Percentiles rank a stretch among this genome's conserved stretches.
These are phyloP conservation scores for Xerocomus brunneocitrinus DNA, from an alignment of 768 basidiomycete genomes.

Conservation along the genomic window DNA sequence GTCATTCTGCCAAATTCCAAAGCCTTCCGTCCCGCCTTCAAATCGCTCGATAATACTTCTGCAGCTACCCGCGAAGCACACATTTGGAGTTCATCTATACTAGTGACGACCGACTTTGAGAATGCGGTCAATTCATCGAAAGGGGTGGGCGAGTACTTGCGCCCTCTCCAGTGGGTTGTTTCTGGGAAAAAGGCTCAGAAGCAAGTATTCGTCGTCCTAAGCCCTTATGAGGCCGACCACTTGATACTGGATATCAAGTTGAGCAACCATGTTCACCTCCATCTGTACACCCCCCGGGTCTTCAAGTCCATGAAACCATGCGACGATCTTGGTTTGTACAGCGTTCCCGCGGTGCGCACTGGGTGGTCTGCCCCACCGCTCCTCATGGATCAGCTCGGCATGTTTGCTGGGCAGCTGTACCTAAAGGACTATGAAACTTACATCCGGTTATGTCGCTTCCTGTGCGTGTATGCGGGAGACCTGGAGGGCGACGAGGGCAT, in stretches of 20 bases:
- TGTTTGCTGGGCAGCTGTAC: conserved; percentile 6
- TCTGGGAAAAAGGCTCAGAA: background rate
- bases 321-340: conserved; percentile 3
- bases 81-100: conserved; percentile 3
- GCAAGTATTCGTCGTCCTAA: conserved; percentile 33
- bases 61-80: background rate
- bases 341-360: background rate
- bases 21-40: conserved; percentile 1
- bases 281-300: conserved; percentile 2
- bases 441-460: conserved; percentile 3
- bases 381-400: background rate
- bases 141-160: conserved; percentile 6
- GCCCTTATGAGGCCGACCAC: conserved; percentile 36
- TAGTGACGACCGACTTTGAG: conserved; percentile 4
- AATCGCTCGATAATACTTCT: background rate
- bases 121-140: background rate
- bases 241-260: conserved; percentile 34
- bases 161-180: conserved; percentile 6
- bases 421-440: background rate
- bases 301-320: conserved; percentile 3
- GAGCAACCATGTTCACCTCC: conserved; percentile 13
- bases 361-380: background rate
- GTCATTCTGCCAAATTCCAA: background rate
- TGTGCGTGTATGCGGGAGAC: conserved; percentile 1
- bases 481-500: background rate